phyloP scores from a whole-genome alignment of 1,284 basidiomycete species.

The Heimioporus retisporus region DNA sequence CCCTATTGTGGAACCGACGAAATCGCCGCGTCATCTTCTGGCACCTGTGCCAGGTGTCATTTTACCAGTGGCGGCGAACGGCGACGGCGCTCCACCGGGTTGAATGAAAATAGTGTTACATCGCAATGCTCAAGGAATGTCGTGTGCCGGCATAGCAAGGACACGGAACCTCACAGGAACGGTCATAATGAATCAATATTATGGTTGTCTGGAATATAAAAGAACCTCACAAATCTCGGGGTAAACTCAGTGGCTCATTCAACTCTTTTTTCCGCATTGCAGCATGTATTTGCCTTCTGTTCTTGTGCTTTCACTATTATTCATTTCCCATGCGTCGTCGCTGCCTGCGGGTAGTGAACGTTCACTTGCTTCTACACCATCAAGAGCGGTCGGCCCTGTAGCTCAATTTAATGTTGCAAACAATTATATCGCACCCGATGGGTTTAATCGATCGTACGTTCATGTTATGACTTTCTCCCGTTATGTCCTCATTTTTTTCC shows the following conservation, averaged over 20 bases:
- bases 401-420: conserved; percentile 36
- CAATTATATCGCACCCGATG: conserved; percentile 44
- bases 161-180: background rate
- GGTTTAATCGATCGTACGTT: conserved; percentile 44
- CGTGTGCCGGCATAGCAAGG: background rate
- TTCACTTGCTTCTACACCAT: background rate
- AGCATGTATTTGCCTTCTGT: background rate
- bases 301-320: too few relatives aligned
- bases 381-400: conserved; percentile 27
- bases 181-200: too few relatives aligned
- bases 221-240: background rate
- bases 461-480: background rate
- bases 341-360: background rate
- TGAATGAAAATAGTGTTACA: background rate
- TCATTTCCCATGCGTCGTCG: too few relatives aligned
- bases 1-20: background rate
- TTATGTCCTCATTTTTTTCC: conserved; percentile 1
- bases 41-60: background rate
- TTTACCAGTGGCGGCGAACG: background rate
- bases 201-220: background rate
- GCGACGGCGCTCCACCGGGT: conserved; percentile 1
- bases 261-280: background rate
- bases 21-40: background rate
- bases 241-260: too few relatives aligned
- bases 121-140: background rate